Evolutionary conservation across 2,329 filamentous ascomycete species (phyloP), one percentile per base, ranked within the genome.

Genomic region (Geosmithia flava): DNA sequence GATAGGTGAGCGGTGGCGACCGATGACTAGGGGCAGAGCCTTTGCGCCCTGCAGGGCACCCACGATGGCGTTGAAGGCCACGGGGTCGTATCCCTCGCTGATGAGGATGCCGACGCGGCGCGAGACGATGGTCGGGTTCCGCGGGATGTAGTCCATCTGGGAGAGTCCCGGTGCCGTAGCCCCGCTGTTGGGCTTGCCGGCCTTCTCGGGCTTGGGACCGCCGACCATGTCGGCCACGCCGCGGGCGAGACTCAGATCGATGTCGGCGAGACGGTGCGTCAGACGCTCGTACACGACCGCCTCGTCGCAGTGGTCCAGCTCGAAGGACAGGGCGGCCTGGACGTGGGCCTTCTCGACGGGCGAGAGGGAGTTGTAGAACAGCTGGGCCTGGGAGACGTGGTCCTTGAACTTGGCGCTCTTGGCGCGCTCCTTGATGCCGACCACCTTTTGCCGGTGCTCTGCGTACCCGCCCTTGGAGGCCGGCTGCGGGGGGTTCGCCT

Each of bases 221-320:
- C 86, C 86, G 1, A 86, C 84, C 64, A 83, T 75, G 43, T 81
- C 74, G 1, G 84, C 83, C 1, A 90, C 83, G 0, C 69, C 67
- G 59, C 83, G 75, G 0, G 87, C 84, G 1, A 93, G 76, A 0
- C 68, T 70, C 0, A 87, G 67, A 50, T 89, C 82, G 47, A 93
- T 87, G 39, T 90, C 83, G 1, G 78, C 71, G 0, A 93, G 69
- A 1, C 86, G 78, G 52, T 80, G 64, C 1, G 76, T 76, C 62
- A 90, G 74, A 27, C 83, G 76, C 52, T 83, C 76, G 62, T 89
- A 91, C 0, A 93, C 85, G 10, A 85, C 62, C 0, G 81, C 77
- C 42, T 93, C 87, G 20, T 91, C 85, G 59, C 87, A 93, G 62
- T 91, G 86, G 58, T 89, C 85, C 1, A 93, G 69, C 65, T 88